Percentiles rank a stretch among this genome's conserved stretches.
Evolutionary conservation across 192 early-diverging fungal species (phyloP).

Genomic region (Coemansia umbellata): DNA sequence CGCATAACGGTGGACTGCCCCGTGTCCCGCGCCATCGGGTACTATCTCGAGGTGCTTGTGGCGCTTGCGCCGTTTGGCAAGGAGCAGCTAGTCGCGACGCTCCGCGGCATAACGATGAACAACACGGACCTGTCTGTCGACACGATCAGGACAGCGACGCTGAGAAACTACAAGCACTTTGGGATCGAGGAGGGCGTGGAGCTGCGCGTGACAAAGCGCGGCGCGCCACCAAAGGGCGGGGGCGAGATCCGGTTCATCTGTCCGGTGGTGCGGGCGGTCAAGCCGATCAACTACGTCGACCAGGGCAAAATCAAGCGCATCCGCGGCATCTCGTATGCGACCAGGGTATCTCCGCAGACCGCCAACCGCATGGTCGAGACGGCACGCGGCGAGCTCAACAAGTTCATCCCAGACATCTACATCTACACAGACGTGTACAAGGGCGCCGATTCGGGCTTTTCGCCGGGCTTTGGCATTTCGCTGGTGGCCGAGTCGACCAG

Average conservation of each 20-base stretch:
- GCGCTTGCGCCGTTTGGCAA: slow-evolving; percentile 93
- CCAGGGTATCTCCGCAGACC: slow-evolving; percentile 90
- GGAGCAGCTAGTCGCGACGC: slow-evolving; percentile 70
- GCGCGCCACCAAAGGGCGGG: slow-evolving; percentile 87
- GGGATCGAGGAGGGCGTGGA: slow-evolving; percentile 82
- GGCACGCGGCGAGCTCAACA: slow-evolving; percentile 79
- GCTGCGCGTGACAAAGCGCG: slow-evolving; percentile 84
- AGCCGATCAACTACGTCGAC: slow-evolving; percentile 78
- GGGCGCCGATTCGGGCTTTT: slow-evolving; percentile 88
- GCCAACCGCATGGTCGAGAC: slow-evolving; percentile 91
- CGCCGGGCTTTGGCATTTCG: slow-evolving; percentile 88
- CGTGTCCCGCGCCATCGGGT: slow-evolving; percentile 79
- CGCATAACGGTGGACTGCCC: slow-evolving; percentile 84
- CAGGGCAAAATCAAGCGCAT: slow-evolving; percentile 86
- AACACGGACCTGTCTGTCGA: slow-evolving; percentile 92
- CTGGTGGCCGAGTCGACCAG: slow-evolving; percentile 92
- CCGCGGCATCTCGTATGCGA: slow-evolving; percentile 91
- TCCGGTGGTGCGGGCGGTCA: slow-evolving; percentile 72
- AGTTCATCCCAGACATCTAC: slow-evolving; percentile 95
- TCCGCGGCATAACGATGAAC: slow-evolving; percentile 92
- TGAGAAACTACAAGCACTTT: slow-evolving; percentile 82
- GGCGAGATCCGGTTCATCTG: slow-evolving; percentile 87
- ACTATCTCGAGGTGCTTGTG: slow-evolving; percentile 90
- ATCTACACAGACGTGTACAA: slow-evolving; percentile 97
- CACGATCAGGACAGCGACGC: slow-evolving; percentile 81